A percentile compares a stretch with the other conserved stretches of the same genome.
phyloP scores from a whole-genome alignment of 163 green algal genomes.

The Scenedesmus sp. region DNA sequence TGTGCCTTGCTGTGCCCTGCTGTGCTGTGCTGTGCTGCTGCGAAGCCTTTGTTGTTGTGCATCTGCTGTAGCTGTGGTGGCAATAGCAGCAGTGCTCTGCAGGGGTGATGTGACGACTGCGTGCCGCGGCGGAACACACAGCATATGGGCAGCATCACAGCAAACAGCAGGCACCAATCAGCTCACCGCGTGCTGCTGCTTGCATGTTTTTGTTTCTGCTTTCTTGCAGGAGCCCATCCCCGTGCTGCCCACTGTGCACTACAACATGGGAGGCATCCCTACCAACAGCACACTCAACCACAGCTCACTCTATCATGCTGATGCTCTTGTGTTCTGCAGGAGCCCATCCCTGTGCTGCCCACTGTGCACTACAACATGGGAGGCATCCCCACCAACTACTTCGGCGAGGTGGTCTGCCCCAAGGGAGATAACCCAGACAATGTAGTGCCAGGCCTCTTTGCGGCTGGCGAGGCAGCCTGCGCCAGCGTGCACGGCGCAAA shows the following conservation, averaged over 20 bases:
- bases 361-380: conserved; percentile 99
- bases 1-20: neutral
- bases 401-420: conserved; percentile 84
- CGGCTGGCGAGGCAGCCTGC: conserved; percentile 94
- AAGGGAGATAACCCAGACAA: conserved; percentile 83
- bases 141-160: no score
- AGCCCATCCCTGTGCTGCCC: conserved; percentile 98
- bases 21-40: neutral
- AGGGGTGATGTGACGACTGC: no score
- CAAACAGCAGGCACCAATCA: no score
- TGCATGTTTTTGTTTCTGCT: no score
- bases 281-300: conserved; percentile 81
- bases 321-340: conserved; percentile 59
- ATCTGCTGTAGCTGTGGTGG: neutral
- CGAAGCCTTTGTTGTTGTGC: neutral
- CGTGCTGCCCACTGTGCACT: conserved; percentile 99
- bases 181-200: no score
- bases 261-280: conserved; percentile 99
- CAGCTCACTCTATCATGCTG: no score
- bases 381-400: conserved; percentile 98
- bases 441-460: conserved; percentile 95
- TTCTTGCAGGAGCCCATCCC: conserved; percentile 94
- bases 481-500: conserved; percentile 99
- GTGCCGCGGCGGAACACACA: no score
- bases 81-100: neutral